Evolutionary conservation across 768 basidiomycete genomes (phyloP).

Genomic region (Podaxis sp.): DNA sequence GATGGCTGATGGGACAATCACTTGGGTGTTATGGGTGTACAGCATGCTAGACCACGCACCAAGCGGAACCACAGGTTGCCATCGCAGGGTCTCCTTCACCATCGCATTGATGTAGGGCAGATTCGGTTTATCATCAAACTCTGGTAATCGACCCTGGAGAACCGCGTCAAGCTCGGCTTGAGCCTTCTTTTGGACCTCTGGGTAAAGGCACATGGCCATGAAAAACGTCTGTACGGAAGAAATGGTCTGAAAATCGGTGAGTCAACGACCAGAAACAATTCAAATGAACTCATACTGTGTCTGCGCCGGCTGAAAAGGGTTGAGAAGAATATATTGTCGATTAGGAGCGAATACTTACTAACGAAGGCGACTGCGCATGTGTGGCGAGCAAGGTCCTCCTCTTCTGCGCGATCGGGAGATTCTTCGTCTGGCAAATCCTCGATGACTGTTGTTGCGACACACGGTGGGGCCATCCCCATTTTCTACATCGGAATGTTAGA

Average conservation of each 20-base stretch:
- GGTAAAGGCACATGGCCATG: constrained; percentile 20
- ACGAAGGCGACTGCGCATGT: constrained; percentile 9
- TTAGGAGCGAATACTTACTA: neutral
- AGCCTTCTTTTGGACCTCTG: constrained; percentile 19
- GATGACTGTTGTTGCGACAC: constrained; percentile 10
- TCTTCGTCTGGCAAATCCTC: constrained; percentile 11
- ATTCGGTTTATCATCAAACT: constrained; percentile 20
- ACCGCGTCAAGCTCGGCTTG: constrained; percentile 20
- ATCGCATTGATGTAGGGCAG: constrained; percentile 36
- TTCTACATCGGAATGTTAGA: neutral
- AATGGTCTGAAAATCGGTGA: constrained; percentile 14
- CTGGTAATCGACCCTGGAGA: constrained; percentile 30
- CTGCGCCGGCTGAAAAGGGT: constrained; percentile 7
- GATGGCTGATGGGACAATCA: constrained; percentile 20
- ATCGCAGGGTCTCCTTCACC: constrained; percentile 37
- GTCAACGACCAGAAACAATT: too few relatives aligned
- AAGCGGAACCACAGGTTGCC: constrained; percentile 31
- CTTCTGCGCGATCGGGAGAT: neutral
- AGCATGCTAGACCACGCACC: constrained; percentile 3
- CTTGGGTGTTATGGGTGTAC: neutral
- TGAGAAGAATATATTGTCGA: neutral
- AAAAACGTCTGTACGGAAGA: constrained; percentile 19
- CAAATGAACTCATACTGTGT: constrained; percentile 9
- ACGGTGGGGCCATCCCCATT: constrained; percentile 1
- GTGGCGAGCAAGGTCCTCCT: constrained; percentile 4